These are phyloP conservation scores for Sporobolomyces phaffii DNA, from an alignment of 768 basidiomycete genomes.

Conservation along the genomic window DNA sequence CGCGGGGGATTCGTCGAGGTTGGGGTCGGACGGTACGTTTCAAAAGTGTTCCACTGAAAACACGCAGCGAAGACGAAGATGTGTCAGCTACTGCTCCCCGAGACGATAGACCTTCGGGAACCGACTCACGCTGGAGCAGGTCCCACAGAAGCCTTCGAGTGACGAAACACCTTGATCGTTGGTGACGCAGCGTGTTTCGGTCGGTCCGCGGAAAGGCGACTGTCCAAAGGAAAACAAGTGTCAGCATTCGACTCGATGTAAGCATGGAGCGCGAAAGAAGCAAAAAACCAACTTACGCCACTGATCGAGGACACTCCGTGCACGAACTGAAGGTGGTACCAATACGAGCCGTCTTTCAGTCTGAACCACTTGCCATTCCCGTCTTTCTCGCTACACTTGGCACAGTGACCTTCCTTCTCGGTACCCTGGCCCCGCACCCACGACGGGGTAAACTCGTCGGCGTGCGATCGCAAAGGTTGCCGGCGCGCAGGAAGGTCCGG, in stretches of 20 bases:
- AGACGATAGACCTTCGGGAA: not conserved
- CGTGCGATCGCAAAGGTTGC: not conserved
- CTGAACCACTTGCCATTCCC: not conserved
- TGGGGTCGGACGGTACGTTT: not conserved
- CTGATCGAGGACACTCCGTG: slow-evolving; percentile 10
- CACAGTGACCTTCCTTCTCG: slow-evolving; percentile 3
- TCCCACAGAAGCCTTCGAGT: slow-evolving; percentile 13
- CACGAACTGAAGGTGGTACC: slow-evolving; percentile 8
- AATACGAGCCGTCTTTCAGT: slow-evolving; percentile 4
- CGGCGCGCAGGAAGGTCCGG: slow-evolving; percentile 1
- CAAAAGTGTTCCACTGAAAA: slow-evolving; percentile 3
- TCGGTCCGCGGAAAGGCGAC: not conserved
- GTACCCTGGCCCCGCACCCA: slow-evolving; percentile 2
- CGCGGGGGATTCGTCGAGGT: not conserved
- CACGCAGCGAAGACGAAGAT: not conserved
- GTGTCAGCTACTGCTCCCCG: too few relatives aligned
- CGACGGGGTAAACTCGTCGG: not conserved
- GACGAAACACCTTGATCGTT: not conserved
- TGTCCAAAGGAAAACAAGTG: not conserved
- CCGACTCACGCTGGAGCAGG: not conserved
- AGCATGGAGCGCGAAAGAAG: not conserved
- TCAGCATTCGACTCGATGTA: not conserved
- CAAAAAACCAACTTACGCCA: slow-evolving; percentile 22
- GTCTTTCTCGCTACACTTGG: not conserved
- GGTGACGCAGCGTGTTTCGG: not conserved